phyloP scores from a whole-genome alignment of 116 monocot species.

The Phalaenopsis hybrid region DNA sequence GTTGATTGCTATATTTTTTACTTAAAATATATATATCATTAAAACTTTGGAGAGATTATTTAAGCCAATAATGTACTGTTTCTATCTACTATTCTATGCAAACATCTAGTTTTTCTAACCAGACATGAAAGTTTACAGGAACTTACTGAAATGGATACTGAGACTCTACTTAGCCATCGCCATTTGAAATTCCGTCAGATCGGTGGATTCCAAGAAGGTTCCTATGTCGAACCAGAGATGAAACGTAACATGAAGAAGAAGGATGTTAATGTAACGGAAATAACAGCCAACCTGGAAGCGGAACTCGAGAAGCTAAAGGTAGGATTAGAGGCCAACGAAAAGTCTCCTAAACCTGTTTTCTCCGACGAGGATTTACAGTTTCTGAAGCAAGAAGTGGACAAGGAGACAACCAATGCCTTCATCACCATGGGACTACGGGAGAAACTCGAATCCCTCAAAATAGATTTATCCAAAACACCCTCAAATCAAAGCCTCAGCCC shows the following conservation, averaged over 20 bases:
- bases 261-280: slow-evolving; percentile 31
- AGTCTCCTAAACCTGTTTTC: slow-evolving; percentile 15
- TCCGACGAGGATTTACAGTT: slow-evolving; percentile 41
- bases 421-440: slow-evolving; percentile 58
- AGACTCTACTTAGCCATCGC: slow-evolving; percentile 40
- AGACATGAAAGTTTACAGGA: slow-evolving; percentile 23
- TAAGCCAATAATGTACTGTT: too few species aligned
- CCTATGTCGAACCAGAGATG: slow-evolving; percentile 40
- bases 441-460: slow-evolving; percentile 51
- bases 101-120: too few species aligned
- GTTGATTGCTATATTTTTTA: too few species aligned
- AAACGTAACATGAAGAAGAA: slow-evolving; percentile 71
- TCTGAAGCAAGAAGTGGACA: slow-evolving; percentile 47
- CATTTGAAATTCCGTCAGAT: slow-evolving; percentile 50
- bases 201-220: slow-evolving; percentile 51
- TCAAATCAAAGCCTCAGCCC: slow-evolving; percentile 24
- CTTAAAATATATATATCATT: too few species aligned
- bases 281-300: slow-evolving; percentile 43
- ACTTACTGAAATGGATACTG: slow-evolving; percentile 39
- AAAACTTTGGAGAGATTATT: too few species aligned
- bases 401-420: slow-evolving; percentile 56
- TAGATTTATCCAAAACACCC: slow-evolving; percentile 49
- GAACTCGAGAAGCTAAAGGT: slow-evolving; percentile 50
- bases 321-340: slow-evolving; percentile 28
- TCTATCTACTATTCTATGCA: too few species aligned